Conservation (phyloP, 2,329 filamentous ascomycete species). For the Fusarium sp. region DNA sequence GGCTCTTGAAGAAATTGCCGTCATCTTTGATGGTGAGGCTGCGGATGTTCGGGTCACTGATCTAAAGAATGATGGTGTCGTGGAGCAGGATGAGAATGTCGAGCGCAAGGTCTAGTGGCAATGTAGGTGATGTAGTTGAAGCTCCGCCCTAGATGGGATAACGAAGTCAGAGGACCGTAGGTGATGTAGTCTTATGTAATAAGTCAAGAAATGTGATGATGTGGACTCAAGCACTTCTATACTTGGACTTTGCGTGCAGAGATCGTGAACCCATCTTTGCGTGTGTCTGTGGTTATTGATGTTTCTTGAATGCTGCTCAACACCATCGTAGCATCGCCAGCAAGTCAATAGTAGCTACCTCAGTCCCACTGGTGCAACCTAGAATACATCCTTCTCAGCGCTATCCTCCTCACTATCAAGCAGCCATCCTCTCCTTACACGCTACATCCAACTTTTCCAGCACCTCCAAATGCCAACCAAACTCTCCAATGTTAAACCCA, state of each 20-base stretch:
- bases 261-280: background rate
- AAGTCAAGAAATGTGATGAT: background rate
- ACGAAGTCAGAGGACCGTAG: background rate
- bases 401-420: background rate
- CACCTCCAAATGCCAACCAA: slow-evolving; percentile 11
- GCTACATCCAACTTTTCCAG: slow-evolving; percentile 9
- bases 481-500: slow-evolving; percentile 1
- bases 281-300: background rate
- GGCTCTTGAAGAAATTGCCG: slow-evolving; percentile 67
- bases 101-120: slow-evolving; percentile 12
- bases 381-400: background rate
- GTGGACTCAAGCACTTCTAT: background rate
- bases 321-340: background rate
- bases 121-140: background rate
- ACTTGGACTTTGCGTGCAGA: background rate
- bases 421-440: background rate
- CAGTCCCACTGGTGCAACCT: background rate
- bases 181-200: background rate
- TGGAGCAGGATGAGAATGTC: background rate
- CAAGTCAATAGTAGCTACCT: background rate
- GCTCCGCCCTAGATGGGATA: too few relatives aligned
- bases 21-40: slow-evolving; percentile 56
- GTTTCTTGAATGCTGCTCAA: background rate
- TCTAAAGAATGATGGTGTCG: slow-evolving; percentile 1
- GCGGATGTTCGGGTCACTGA: slow-evolving; percentile 5